A percentile compares a stretch with the other conserved stretches of the same genome.
Evolutionary conservation across 2,329 filamentous ascomycete species (phyloP).

Genomic region (Colletotrichum ledebouriae): DNA sequence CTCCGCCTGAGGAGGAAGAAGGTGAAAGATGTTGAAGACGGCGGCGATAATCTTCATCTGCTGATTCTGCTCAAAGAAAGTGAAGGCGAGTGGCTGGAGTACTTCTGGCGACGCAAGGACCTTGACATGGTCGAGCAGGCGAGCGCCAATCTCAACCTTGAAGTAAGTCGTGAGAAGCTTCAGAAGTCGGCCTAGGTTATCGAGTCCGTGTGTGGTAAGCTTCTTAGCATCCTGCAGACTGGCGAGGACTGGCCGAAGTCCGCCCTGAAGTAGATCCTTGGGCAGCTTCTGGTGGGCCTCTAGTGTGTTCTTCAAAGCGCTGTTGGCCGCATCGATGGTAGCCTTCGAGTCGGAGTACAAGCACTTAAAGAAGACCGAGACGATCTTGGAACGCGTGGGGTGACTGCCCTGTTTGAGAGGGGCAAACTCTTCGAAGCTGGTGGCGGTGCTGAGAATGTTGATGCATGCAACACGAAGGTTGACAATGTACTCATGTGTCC

Average conservation of each 20-base stretch:
- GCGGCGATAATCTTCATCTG: constrained; percentile 96
- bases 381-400: constrained; percentile 76
- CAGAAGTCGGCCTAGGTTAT: constrained; percentile 89
- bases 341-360: constrained; percentile 93
- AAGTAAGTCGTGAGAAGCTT: constrained; percentile 98
- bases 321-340: constrained; percentile 93
- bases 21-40: constrained; percentile 96
- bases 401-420: constrained; percentile 74
- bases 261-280: constrained; percentile 94
- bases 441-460: constrained; percentile 90
- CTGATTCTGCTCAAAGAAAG: constrained; percentile 90
- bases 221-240: constrained; percentile 95
- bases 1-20: constrained; percentile 91
- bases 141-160: constrained; percentile 95
- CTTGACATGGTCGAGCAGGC: constrained; percentile 94
- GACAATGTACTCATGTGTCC: constrained; percentile 95
- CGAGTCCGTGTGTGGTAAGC: constrained; percentile 87
- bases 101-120: constrained; percentile 84
- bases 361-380: constrained; percentile 97
- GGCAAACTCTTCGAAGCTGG: constrained; percentile 92
- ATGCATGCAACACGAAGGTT: constrained; percentile 94
- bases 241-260: constrained; percentile 93
- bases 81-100: constrained; percentile 93
- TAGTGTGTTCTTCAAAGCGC: constrained; percentile 88
- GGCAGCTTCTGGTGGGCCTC: constrained; percentile 91